Percentiles rank a stretch among this genome's conserved stretches.
phyloP scores from a whole-genome alignment of 116 monocot genomes.

The Dioscorea cayenensis region DNA sequence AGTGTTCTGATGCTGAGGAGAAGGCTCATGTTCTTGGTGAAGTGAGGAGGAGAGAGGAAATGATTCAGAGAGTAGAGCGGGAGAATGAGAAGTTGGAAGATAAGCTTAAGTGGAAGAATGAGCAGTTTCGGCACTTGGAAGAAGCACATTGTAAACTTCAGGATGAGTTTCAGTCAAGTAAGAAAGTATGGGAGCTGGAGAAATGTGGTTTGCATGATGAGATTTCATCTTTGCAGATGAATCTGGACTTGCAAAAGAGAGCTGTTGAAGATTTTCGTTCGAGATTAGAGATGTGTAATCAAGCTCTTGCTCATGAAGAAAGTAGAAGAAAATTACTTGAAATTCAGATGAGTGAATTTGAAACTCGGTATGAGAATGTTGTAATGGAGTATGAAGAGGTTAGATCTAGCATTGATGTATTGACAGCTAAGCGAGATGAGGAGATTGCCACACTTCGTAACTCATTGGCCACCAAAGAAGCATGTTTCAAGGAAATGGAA shows the following conservation, averaged over 20 bases:
- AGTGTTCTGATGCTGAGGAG: slow-evolving; percentile 45
- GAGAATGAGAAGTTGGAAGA: slow-evolving; percentile 44
- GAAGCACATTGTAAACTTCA: slow-evolving; percentile 64
- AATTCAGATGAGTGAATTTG: slow-evolving; percentile 54
- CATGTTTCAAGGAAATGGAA: slow-evolving; percentile 53
- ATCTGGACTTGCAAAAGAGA: slow-evolving; percentile 50
- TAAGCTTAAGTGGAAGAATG: slow-evolving; percentile 84
- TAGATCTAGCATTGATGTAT: slow-evolving; percentile 20
- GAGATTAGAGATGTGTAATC: slow-evolving; percentile 64
- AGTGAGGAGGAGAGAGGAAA: slow-evolving; percentile 43
- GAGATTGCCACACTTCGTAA: slow-evolving; percentile 68
- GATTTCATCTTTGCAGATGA: slow-evolving; percentile 45
- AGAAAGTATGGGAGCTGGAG: slow-evolving; percentile 58
- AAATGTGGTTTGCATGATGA: slow-evolving; percentile 45
- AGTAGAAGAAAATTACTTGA: slow-evolving; percentile 78
- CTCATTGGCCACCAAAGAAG: slow-evolving; percentile 48
- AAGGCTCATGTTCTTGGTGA: slow-evolving; percentile 37
- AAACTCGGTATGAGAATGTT: slow-evolving; percentile 34
- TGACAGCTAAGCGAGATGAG: slow-evolving; percentile 50
- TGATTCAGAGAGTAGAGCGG: slow-evolving; percentile 46
- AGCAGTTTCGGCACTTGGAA: slow-evolving; percentile 87
- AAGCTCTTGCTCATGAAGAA: slow-evolving; percentile 79
- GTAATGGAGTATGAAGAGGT: slow-evolving; percentile 55
- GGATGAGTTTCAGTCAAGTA: slow-evolving; percentile 34
- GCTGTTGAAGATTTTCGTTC: slow-evolving; percentile 36